Base-by-base conservation (phyloP, 352 stramenopile species). In the Pythium phragmiticola region DNA sequence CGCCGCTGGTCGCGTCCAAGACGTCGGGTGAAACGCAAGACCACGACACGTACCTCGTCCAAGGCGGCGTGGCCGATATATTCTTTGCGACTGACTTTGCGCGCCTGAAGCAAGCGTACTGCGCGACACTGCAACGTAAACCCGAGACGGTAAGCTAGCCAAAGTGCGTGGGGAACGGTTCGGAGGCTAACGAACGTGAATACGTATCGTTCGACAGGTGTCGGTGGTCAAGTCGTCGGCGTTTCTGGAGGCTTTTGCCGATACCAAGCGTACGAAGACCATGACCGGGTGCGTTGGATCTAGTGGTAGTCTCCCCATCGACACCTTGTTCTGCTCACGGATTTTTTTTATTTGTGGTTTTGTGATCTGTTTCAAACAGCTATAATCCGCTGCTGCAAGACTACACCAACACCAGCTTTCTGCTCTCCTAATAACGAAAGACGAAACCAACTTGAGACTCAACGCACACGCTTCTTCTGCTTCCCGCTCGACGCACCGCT, bases 71-170 rank as follows among this genome's bases (percentile, higher is more conserved):
- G 26, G 88, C 88, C 17, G 90, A 97, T 55, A 95, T 97, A 33
- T 97, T 97, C 72, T 97, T 97, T 47, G 77, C 90, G 8, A 96
- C 88, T 4, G 88, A 96, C 63, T 97, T 97, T 70, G 64, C 77
- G 1, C 74, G 76, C 34, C 72, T 97, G 19, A 89, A 90, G 60
- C 83, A 82, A 41, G 83, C 89, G 17, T 96, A 97, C 71, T 89
- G 82, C 66, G 80, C 64, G 16, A 73, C 83, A 39, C 72, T 90
- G 13, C 66, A 79, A 6, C 77, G 82, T 19, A 70, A 81, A 34
- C 57, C 73, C 4, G 77, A 87, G 36, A 76, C 88, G 66, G 75
- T 87, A 47, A 55, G 13, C 11, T 13, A 39, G 4, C 11, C 34
- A 39, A 39, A 14, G 34, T 14, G 34, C 34, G 11, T 14, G 34